Conservation (phyloP, 2,329 filamentous ascomycete species). For the Blastomyces gilchristii region DNA sequence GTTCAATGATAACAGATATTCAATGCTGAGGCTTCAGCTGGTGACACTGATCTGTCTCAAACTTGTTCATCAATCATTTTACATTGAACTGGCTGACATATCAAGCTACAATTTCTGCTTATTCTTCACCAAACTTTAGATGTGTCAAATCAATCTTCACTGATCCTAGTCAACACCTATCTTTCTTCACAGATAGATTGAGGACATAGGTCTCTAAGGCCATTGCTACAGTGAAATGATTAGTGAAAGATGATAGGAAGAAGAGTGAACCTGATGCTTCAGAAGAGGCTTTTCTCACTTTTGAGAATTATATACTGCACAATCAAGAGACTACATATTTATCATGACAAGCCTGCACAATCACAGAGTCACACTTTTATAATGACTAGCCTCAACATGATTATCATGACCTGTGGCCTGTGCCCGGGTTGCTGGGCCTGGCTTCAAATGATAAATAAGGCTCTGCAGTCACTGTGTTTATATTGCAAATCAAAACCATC, state of each 20-base stretch:
- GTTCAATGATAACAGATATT: background rate
- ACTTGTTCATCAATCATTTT: background rate
- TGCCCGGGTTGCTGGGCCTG: no score
- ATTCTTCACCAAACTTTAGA: background rate
- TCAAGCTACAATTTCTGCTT: background rate
- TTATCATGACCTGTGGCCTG: no score
- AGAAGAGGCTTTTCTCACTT: background rate
- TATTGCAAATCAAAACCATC: background rate
- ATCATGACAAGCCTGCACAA: no score
- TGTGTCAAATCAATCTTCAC: background rate
- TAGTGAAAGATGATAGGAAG: background rate
- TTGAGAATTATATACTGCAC: background rate
- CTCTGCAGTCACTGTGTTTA: background rate
- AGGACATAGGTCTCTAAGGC: background rate
- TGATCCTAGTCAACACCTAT: background rate
- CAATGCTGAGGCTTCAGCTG: background rate
- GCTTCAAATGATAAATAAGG: background rate
- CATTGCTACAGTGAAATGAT: background rate
- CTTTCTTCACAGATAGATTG: background rate
- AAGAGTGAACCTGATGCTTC: background rate
- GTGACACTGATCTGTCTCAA: background rate
- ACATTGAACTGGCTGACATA: background rate
- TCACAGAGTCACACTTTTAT: no score
- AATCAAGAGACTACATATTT: background rate
- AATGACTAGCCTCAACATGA: no score